Evolutionary conservation across 78 protist species (phyloP).

Genomic region (Dictyostelium brefeldianum): DNA sequence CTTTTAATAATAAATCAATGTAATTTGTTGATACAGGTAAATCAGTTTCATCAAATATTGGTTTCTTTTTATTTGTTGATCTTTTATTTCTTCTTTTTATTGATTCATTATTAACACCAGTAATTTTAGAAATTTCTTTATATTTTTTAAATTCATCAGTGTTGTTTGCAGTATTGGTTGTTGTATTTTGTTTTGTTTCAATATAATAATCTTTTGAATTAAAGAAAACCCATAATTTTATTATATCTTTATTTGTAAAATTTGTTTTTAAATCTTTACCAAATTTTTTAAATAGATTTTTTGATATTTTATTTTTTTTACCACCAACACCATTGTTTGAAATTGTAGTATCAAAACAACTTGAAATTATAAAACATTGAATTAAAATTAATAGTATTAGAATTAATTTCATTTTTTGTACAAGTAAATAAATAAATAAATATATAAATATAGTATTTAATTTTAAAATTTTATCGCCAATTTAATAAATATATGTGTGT

Average conservation of each 20-base stretch:
- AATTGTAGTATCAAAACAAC: no score
- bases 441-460: no score
- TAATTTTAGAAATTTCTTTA: neutral
- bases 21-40: neutral
- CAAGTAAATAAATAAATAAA: no score
- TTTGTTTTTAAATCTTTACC: neutral
- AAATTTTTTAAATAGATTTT: neutral
- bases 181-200: neutral
- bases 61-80: neutral
- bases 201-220: slow-evolving; percentile 1
- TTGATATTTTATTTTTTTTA: slow-evolving; percentile 8
- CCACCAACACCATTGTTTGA: neutral
- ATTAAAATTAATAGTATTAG: no score
- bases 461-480: no score
- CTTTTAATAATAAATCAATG: neutral
- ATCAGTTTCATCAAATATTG: slow-evolving; percentile 14
- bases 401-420: no score
- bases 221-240: slow-evolving; percentile 5
- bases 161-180: neutral
- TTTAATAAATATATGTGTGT: no score
- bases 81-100: slow-evolving; percentile 17
- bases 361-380: no score
- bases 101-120: neutral
- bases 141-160: neutral
- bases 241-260: neutral